Percentiles rank a stretch among this genome's conserved stretches.
These are phyloP conservation scores for Bipolaris bicolor DNA, from an alignment of 2,329 filamentous ascomycete species.

Conservation along the genomic window DNA sequence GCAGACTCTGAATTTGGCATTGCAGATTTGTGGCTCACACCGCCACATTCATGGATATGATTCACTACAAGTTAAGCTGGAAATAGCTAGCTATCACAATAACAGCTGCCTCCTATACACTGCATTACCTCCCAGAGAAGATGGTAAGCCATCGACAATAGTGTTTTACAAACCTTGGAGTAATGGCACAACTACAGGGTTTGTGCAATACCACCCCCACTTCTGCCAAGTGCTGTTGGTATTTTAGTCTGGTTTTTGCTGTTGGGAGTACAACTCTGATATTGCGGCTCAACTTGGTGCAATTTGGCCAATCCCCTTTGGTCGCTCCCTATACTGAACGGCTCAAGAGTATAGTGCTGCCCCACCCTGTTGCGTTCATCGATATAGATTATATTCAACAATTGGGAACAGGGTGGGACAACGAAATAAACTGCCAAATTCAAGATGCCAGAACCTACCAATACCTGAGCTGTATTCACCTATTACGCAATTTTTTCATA, in stretches of 20 bases:
- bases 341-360: background rate
- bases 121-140: background rate
- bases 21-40: background rate
- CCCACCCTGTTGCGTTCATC: no score
- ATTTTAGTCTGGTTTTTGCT: no score
- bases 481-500: background rate
- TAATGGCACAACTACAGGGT: no score
- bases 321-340: background rate
- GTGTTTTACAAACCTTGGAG: no score
- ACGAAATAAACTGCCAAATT: background rate
- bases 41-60: slow-evolving; percentile 2
- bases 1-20: background rate
- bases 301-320: background rate
- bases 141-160: no score
- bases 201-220: no score
- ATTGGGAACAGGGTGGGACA: background rate
- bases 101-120: background rate
- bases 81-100: background rate
- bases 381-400: background rate
- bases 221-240: no score
- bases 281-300: background rate
- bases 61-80: background rate
- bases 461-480: background rate
- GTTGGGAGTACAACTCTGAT: background rate
- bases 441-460: background rate